A percentile compares a stretch with the other conserved stretches of the same genome.
phyloP scores from a whole-genome alignment of 768 basidiomycete genomes.

The Tulasnella sp. region DNA sequence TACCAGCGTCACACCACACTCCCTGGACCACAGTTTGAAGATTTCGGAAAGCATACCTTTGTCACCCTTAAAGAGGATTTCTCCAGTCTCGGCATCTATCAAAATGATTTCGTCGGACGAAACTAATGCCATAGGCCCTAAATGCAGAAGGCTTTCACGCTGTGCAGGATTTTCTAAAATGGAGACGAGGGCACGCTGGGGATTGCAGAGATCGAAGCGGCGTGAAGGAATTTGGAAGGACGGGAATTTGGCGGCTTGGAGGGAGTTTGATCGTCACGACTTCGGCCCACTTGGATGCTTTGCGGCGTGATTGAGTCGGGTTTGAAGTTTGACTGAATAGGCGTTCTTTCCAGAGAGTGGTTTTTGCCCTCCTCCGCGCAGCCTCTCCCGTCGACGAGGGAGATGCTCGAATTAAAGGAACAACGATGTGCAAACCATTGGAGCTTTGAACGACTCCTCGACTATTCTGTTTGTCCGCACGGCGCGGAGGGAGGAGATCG shows the following conservation, averaged over 20 bases:
- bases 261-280: too few relatives aligned
- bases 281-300: too few relatives aligned
- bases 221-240: conserved; percentile 85
- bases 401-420: too few relatives aligned
- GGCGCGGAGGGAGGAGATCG: too few relatives aligned
- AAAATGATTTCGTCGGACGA: conserved; percentile 79
- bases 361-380: too few relatives aligned
- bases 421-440: too few relatives aligned
- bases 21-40: conserved; percentile 95
- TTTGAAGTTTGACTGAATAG: too few relatives aligned
- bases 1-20: conserved; percentile 81
- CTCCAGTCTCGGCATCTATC: conserved; percentile 51
- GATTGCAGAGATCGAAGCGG: conserved; percentile 59
- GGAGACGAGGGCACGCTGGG: conserved; percentile 43
- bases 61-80: conserved; percentile 84
- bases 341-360: too few relatives aligned
- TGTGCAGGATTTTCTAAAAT: conserved; percentile 63
- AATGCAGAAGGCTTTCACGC: conserved; percentile 70
- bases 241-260: conserved; percentile 57
- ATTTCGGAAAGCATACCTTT: conserved; percentile 96
- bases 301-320: too few relatives aligned
- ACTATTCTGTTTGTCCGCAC: too few relatives aligned
- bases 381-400: too few relatives aligned
- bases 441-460: too few relatives aligned
- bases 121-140: conserved; percentile 90